phyloP scores from a whole-genome alignment of 306 rosid species.

The Prunus fruticosa region DNA sequence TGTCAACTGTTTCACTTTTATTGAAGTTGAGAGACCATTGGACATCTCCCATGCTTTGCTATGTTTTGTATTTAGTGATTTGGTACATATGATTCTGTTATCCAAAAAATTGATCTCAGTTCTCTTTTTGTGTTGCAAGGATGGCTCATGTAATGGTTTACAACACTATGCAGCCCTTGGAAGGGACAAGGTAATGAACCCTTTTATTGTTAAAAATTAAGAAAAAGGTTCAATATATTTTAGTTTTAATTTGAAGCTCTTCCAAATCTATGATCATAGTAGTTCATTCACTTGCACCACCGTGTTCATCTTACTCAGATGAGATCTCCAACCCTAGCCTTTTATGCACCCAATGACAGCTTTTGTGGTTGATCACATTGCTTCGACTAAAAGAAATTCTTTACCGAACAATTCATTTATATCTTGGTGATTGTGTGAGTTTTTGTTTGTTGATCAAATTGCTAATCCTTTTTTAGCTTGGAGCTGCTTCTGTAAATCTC shows the following conservation, averaged over 20 bases:
- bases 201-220: constrained; percentile 2
- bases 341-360: not conserved
- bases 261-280: not conserved
- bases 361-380: not conserved
- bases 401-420: not conserved
- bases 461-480: constrained; percentile 50
- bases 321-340: not conserved
- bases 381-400: not conserved
- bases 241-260: not conserved
- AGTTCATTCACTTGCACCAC: no score
- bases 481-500: constrained; percentile 97
- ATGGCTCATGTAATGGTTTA: constrained; percentile 99
- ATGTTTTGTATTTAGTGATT: not conserved
- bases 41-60: constrained; percentile 7
- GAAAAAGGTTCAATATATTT: not conserved
- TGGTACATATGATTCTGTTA: not conserved
- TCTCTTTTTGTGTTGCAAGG: constrained; percentile 47
- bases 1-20: constrained; percentile 5
- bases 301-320: not conserved
- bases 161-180: constrained; percentile 99
- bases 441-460: not conserved
- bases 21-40: constrained; percentile 17
- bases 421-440: not conserved
- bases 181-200: constrained; percentile 79
- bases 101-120: constrained; percentile 14